A percentile compares a stretch with the other conserved stretches of the same genome.
Conservation (phyloP, 371 early-diverging fungal species). For the Mortierella polycephala region DNA sequence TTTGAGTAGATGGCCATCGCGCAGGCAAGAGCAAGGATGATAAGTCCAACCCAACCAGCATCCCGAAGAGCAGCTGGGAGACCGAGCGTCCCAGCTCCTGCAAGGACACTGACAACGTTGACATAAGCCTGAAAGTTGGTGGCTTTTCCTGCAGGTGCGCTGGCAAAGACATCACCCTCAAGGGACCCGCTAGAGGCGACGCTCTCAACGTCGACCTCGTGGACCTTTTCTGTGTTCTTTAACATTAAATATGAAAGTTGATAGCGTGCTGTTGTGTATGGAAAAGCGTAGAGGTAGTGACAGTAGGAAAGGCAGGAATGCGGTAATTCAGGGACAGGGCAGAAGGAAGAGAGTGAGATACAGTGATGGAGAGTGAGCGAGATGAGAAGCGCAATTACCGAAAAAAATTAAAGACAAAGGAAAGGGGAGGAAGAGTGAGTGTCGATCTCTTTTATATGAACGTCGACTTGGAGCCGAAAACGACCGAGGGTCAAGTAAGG, state of each 20-base stretch:
- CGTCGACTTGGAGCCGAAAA: neutral
- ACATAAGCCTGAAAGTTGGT: conserved; percentile 63
- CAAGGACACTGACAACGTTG: conserved; percentile 82
- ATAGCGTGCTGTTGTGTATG: neutral
- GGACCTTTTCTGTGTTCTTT: conserved; percentile 26
- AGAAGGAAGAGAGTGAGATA: neutral
- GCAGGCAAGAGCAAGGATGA: conserved; percentile 82
- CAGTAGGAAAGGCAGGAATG: neutral
- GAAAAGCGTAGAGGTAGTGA: neutral
- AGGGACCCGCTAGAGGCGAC: conserved; percentile 32
- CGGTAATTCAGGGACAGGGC: neutral
- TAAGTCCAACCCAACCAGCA: conserved; percentile 85
- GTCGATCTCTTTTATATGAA: conserved; percentile 1
- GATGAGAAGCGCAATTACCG: too few relatives aligned
- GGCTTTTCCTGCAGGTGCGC: conserved; percentile 43
- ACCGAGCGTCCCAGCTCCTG: conserved; percentile 88
- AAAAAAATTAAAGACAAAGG: neutral
- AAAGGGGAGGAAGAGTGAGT: neutral
- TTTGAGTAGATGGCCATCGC: conserved; percentile 79
- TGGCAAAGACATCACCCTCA: conserved; percentile 29
- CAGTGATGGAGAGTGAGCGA: too few relatives aligned
- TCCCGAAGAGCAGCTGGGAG: conserved; percentile 84
- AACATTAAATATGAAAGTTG: conserved; percentile 9
- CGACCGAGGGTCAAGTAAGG: neutral
- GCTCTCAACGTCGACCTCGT: conserved; percentile 46